Percentiles rank a stretch among this genome's conserved stretches.
phyloP scores from a whole-genome alignment of 2,329 filamentous ascomycete genomes.

The Paraconiothyrium brasiliense region DNA sequence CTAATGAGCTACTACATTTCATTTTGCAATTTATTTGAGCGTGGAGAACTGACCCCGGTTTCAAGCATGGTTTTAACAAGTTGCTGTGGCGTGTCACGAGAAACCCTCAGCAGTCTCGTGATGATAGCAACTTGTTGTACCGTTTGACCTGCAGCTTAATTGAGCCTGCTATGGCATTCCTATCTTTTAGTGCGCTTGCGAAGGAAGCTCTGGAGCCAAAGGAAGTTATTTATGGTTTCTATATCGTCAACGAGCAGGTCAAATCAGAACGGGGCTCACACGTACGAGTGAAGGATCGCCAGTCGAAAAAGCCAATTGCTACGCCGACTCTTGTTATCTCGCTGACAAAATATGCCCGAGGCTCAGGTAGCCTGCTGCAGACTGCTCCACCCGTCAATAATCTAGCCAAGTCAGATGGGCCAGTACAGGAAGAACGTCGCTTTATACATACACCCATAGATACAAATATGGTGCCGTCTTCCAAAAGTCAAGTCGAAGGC shows the following conservation, averaged over 20 bases:
- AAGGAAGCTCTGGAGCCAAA: conserved; percentile 16
- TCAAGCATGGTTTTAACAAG: too few relatives aligned
- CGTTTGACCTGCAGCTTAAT: neutral
- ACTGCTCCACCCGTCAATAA: conserved; percentile 22
- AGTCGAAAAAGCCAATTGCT: conserved; percentile 22
- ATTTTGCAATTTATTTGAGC: too few relatives aligned
- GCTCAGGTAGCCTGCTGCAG: conserved; percentile 12
- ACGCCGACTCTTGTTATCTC: conserved; percentile 23
- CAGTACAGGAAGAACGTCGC: neutral
- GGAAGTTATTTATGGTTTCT: conserved; percentile 5
- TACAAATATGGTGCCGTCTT: conserved; percentile 26
- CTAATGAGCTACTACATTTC: too few relatives aligned
- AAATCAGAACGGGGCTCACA: neutral
- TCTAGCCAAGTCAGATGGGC: neutral
- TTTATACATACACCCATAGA: conserved; percentile 21
- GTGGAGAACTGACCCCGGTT: too few relatives aligned
- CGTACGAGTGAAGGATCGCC: conserved; percentile 13
- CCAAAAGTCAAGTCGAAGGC: conserved; percentile 21
- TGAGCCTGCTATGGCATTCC: neutral
- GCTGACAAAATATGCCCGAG: conserved; percentile 23
- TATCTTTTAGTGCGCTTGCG: neutral
- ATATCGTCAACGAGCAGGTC: neutral
- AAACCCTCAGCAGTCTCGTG: neutral
- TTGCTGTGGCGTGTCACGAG: too few relatives aligned
- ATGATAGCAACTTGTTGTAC: neutral